Evolutionary conservation across 495 filamentous ascomycete genomes (phyloP).

Genomic region (Penicillium atrosanguineum): DNA sequence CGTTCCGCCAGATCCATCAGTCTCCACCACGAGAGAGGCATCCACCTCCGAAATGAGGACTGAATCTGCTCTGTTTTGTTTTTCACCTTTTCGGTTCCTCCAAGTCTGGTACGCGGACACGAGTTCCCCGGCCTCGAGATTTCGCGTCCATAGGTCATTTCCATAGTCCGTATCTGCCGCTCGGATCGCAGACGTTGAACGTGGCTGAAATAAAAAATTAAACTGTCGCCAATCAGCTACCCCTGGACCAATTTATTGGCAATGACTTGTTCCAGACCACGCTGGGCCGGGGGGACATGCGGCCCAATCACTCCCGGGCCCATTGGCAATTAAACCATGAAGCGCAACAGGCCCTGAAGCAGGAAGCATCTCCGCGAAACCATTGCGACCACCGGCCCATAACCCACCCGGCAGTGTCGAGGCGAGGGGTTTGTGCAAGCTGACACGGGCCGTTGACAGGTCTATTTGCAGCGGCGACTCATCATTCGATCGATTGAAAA

Average conservation of each 20-base stretch:
- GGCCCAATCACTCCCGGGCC: conserved; percentile 6
- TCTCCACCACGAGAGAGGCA: conserved; percentile 19
- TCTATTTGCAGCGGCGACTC: conserved; percentile 7
- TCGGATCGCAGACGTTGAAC: conserved; percentile 5
- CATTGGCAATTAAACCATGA: conserved; percentile 14
- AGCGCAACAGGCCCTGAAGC: conserved; percentile 5
- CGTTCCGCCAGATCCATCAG: conserved; percentile 21
- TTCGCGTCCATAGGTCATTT: background rate
- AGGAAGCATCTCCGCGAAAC: conserved; percentile 14
- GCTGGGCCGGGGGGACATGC: conserved; percentile 3
- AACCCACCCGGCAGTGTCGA: background rate
- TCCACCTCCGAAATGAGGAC: conserved; percentile 4
- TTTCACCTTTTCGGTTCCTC: conserved; percentile 1
- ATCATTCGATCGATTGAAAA: conserved; percentile 9
- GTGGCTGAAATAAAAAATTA: conserved; percentile 8
- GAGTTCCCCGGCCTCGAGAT: background rate
- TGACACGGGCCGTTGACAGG: conserved; percentile 25
- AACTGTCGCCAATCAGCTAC: conserved; percentile 9
- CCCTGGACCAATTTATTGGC: conserved; percentile 6
- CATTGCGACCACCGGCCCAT: conserved; percentile 2
- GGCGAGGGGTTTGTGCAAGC: background rate
- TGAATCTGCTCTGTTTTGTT: conserved; percentile 8
- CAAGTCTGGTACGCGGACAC: conserved; percentile 10
- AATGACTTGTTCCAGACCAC: conserved; percentile 3
- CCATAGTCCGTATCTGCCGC: background rate